These are phyloP conservation scores for Sonneratia caseolaris DNA, from an alignment of 345 rosid genomes.

Conservation along the genomic window DNA sequence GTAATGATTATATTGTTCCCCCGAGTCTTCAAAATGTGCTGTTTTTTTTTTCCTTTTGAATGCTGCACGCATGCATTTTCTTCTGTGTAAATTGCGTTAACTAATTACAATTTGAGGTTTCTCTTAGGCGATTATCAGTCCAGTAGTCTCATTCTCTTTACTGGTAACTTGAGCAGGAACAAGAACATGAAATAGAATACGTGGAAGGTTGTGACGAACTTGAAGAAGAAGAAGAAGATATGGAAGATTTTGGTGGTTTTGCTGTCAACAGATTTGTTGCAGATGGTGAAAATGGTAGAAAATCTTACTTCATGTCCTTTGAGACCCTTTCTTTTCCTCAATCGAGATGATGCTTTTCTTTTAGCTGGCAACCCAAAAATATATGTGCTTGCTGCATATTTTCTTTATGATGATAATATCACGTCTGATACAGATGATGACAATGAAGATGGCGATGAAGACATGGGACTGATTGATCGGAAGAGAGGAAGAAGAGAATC, in stretches of 20 bases:
- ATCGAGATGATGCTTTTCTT: not conserved
- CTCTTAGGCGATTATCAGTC: not conserved
- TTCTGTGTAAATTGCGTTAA: no score
- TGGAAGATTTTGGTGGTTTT: conserved; percentile 63
- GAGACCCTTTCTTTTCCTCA: no score
- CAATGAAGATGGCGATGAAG: conserved; percentile 35
- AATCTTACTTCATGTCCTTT: not conserved
- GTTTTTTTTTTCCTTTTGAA: not conserved
- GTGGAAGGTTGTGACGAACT: conserved; percentile 73
- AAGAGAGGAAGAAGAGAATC: conserved; percentile 33
- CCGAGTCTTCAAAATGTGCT: not conserved
- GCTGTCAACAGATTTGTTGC: conserved; percentile 20
- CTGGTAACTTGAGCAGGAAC: conserved; percentile 17
- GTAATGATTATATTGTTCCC: not conserved
- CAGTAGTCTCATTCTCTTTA: not conserved
- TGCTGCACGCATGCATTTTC: no score
- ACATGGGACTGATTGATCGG: conserved; percentile 24
- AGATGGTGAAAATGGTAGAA: conserved; percentile 31
- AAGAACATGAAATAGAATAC: conserved; percentile 65
- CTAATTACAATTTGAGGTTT: no score
- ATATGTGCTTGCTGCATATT: not conserved
- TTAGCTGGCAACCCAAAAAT: not conserved
- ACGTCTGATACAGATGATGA: conserved; percentile 20
- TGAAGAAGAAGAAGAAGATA: conserved; percentile 81
- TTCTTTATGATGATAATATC: not conserved